A percentile compares a stretch with the other conserved stretches of the same genome.
phyloP scores from a whole-genome alignment of 2,329 filamentous ascomycete species.

The Akanthomyces muscarius region DNA sequence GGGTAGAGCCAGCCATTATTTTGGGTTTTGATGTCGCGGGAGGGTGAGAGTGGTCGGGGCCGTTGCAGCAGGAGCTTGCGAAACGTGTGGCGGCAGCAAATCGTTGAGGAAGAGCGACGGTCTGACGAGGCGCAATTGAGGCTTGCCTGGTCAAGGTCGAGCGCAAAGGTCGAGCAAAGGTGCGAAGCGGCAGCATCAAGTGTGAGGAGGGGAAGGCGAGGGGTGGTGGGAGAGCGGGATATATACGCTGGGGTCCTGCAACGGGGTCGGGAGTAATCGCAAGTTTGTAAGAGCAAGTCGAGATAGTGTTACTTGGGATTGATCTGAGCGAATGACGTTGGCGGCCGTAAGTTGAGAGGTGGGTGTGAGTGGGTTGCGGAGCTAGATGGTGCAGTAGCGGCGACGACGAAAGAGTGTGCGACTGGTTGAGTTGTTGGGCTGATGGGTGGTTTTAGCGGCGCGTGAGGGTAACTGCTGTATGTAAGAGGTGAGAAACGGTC shows the following conservation, averaged over 20 bases:
- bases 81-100: neutral
- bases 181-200: slow-evolving; percentile 17
- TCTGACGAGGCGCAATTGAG: neutral
- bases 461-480: neutral
- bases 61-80: slow-evolving; percentile 15
- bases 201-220: neutral
- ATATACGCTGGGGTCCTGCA: neutral
- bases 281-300: slow-evolving; percentile 10
- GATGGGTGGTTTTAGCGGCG: neutral
- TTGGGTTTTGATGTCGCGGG: neutral
- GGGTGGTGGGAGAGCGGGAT: neutral
- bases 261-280: slow-evolving; percentile 5
- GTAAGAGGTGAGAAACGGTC: slow-evolving; percentile 1
- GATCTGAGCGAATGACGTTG: slow-evolving; percentile 13
- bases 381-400: slow-evolving; percentile 6
- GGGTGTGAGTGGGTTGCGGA: slow-evolving; percentile 7
- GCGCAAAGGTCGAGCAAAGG: slow-evolving; percentile 14
- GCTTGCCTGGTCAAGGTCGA: slow-evolving; percentile 5
- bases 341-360: slow-evolving; percentile 5
- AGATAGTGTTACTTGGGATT: slow-evolving; percentile 10
- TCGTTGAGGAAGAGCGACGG: neutral
- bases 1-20: slow-evolving; percentile 28
- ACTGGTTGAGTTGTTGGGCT: slow-evolving; percentile 12
- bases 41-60: neutral
- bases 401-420: neutral